Evolutionary conservation across 331 rosid genomes (phyloP).

Genomic region (Cydonia oblonga): DNA sequence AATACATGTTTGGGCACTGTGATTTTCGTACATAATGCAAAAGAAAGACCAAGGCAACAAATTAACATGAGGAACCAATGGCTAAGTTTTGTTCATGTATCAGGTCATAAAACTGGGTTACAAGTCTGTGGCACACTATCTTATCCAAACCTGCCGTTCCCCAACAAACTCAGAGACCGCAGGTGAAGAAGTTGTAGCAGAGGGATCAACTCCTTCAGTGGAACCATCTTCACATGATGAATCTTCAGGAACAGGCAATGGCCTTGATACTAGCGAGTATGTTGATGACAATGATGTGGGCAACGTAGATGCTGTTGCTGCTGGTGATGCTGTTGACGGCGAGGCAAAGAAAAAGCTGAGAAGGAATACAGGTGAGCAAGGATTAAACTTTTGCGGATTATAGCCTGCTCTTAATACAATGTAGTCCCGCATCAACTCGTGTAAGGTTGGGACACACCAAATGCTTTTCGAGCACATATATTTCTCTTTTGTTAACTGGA

Average conservation of each 20-base stretch:
- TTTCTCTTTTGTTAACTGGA: neutral
- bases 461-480: neutral
- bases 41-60: neutral
- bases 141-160: conserved; percentile 37
- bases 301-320: neutral
- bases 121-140: conserved; percentile 88
- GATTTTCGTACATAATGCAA: neutral
- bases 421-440: neutral
- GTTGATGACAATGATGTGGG: neutral
- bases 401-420: neutral
- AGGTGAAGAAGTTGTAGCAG: conserved; percentile 19
- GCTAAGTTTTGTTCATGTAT: neutral
- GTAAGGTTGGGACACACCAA: neutral
- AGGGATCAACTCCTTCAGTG: conserved; percentile 4
- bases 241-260: neutral
- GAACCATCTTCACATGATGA: neutral
- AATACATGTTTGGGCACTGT: neutral
- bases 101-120: conserved; percentile 54
- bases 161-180: conserved; percentile 15
- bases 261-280: neutral
- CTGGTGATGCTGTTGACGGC: neutral
- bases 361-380: conserved; percentile 1
- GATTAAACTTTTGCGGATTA: neutral
- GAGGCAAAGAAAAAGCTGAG: neutral
- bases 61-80: conserved; percentile 4